Base-by-base conservation (phyloP, 139 green algal genomes). In the Auxenochlorella pyrenoidosa region DNA sequence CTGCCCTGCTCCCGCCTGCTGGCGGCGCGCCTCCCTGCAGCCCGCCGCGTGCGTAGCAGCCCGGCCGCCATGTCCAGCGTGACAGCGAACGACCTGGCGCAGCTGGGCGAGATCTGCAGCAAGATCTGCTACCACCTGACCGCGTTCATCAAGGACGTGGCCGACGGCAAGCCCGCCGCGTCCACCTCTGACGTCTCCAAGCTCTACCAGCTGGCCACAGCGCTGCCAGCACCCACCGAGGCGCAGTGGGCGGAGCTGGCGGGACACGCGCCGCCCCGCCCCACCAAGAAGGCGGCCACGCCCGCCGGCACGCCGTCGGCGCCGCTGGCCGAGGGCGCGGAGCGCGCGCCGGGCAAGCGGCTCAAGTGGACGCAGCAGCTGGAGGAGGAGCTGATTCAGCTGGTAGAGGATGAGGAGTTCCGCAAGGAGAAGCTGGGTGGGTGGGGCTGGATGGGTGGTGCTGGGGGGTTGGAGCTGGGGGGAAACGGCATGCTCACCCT, bases 351-450 rank as follows among this genome's bases (percentile, higher is more conserved):
- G 10, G 80, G 80, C 63, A 85, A 85, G 80, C 80, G 80, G 22
- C 54, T 85, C 40, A 75, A 85, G 80, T 91, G 88, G 88, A 91
- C 78, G 6, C 40, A 79, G 1, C 84, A 87, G 66, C 38, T 43
- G 16, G 79, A 81, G 43, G 51, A 26, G 16, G 70, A 91, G 79
- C 78, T 91, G 28, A n/a, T 91, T 10, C 41, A 63, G 26, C 76
- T 91, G 73, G 85, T 87, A 12, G 85, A 91, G 15, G 85, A 91
- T 12, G 54, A 87, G 3, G 21, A 79, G 21, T 87, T 88, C 75
- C 84, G 88, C 47, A 79, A 60, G 26, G 30, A 90, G 72, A 43
- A 36, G n/a, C 41, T 90, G 47, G 88, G 76, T 83, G 84, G 18
- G 83, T n/a, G 34, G 41, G n/a, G 30, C 0, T 13, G n/a, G 32